Conservation (phyloP, 78 protist genomes). For the Guillardia theta region DNA sequence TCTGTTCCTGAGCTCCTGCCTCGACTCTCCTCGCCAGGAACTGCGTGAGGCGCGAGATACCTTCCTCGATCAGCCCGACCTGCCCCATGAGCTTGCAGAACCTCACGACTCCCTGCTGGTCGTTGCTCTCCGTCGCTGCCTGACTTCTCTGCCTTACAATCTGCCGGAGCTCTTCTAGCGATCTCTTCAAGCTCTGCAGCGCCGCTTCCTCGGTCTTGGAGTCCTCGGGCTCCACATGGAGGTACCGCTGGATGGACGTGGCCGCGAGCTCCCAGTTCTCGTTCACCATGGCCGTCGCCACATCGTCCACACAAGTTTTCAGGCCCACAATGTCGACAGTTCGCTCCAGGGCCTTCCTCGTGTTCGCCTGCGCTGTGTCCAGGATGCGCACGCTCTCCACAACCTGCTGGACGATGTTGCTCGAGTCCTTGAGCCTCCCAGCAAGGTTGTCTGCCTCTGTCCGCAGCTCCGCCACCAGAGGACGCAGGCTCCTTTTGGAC, state of each 20-base stretch:
- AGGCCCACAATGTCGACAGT: not conserved
- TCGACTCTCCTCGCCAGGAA: not conserved
- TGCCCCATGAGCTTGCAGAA: not conserved
- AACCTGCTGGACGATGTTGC: not conserved
- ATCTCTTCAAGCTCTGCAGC: not conserved
- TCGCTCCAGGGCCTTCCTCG: not conserved
- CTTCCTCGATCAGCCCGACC: not conserved
- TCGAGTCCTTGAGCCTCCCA: not conserved
- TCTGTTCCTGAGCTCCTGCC: not conserved
- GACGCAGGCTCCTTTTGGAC: not conserved
- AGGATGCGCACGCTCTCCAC: conserved; percentile 8
- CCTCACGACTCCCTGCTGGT: not conserved
- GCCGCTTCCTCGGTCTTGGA: not conserved
- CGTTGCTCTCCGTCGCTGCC: not conserved
- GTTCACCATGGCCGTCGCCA: not conserved
- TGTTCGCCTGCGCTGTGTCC: not conserved
- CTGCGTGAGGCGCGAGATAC: not conserved
- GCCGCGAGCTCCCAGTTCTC: conserved; percentile 3
- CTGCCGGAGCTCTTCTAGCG: not conserved
- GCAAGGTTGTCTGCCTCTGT: not conserved
- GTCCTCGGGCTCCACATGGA: not conserved
- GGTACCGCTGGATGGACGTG: not conserved
- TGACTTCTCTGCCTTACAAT: not conserved
- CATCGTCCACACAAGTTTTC: not conserved
- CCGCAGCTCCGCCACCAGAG: not conserved